Conservation (phyloP, 495 filamentous ascomycete species). For the Chaetomium cochliodes region DNA sequence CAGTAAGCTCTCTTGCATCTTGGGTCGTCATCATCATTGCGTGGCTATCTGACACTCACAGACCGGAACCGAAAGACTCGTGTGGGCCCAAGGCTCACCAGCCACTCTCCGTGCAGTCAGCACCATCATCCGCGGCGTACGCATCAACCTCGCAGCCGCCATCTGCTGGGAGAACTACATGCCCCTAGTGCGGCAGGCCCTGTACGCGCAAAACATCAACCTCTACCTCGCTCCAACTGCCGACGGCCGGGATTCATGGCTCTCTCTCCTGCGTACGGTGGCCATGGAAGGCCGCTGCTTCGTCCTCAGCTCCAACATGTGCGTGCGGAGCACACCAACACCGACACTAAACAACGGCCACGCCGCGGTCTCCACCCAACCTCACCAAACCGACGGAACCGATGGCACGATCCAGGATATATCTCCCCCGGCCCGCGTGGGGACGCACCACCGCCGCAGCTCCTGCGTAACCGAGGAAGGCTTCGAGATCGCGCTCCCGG, state of each 20-base stretch:
- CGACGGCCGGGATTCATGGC: conserved; percentile 81
- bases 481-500: conserved; percentile 42
- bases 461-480: conserved; percentile 41
- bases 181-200: conserved; percentile 68
- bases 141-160: conserved; percentile 74
- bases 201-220: conserved; percentile 91
- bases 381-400: neutral
- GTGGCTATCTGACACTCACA: conserved; percentile 23
- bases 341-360: conserved; percentile 13
- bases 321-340: conserved; percentile 45
- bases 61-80: conserved; percentile 77
- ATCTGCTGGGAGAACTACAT: conserved; percentile 99
- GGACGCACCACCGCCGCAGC: conserved; percentile 23
- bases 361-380: neutral
- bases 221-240: conserved; percentile 91
- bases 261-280: conserved; percentile 75
- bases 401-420: neutral
- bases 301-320: conserved; percentile 87
- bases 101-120: conserved; percentile 78
- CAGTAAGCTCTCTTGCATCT: conserved; percentile 42
- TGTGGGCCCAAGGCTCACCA: conserved; percentile 87
- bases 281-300: conserved; percentile 80
- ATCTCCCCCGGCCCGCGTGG: neutral
- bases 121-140: conserved; percentile 74
- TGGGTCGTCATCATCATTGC: neutral